These are phyloP conservation scores for Plicaturopsis crispa DNA, from an alignment of 768 basidiomycete species.

Conservation along the genomic window DNA sequence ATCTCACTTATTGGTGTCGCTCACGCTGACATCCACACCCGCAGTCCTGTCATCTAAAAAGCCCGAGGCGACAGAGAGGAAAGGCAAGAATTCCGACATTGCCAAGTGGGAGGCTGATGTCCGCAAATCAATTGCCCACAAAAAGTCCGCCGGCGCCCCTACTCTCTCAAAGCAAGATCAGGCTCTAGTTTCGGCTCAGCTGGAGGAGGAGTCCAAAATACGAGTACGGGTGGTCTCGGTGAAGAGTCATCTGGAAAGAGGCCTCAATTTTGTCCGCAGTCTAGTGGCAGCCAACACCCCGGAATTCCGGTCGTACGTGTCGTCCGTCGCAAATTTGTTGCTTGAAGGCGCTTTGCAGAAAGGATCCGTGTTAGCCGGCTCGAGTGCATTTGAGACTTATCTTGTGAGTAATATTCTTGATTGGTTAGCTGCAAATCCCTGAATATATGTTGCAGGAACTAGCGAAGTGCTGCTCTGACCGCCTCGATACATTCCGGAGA, in stretches of 20 bases:
- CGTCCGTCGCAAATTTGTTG: slow-evolving; percentile 49
- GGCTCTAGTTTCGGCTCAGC: slow-evolving; percentile 74
- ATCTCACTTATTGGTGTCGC: slow-evolving; percentile 3
- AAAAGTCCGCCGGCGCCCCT: slow-evolving; percentile 50
- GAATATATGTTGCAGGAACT: slow-evolving; percentile 40
- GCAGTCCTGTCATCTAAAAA: slow-evolving; percentile 62
- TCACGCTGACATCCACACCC: neutral
- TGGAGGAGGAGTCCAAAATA: slow-evolving; percentile 69
- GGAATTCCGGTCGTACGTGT: slow-evolving; percentile 50
- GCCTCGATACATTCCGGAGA: slow-evolving; percentile 57
- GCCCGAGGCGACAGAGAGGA: slow-evolving; percentile 40
- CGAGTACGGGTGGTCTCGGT: slow-evolving; percentile 51
- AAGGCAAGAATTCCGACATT: slow-evolving; percentile 85
- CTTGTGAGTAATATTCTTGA: slow-evolving; percentile 41
- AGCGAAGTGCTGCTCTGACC: slow-evolving; percentile 63
- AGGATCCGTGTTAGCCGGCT: slow-evolving; percentile 57
- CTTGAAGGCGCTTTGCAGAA: slow-evolving; percentile 56
- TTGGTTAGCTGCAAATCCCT: neutral
- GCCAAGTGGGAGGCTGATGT: slow-evolving; percentile 95
- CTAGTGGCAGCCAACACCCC: slow-evolving; percentile 44
- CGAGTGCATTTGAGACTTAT: slow-evolving; percentile 66
- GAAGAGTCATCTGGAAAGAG: slow-evolving; percentile 52
- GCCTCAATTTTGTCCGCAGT: slow-evolving; percentile 60
- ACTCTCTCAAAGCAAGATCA: slow-evolving; percentile 80
- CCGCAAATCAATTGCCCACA: slow-evolving; percentile 75